phyloP scores from a whole-genome alignment of 2,329 filamentous ascomycete genomes.

The Alternaria metachromatica region DNA sequence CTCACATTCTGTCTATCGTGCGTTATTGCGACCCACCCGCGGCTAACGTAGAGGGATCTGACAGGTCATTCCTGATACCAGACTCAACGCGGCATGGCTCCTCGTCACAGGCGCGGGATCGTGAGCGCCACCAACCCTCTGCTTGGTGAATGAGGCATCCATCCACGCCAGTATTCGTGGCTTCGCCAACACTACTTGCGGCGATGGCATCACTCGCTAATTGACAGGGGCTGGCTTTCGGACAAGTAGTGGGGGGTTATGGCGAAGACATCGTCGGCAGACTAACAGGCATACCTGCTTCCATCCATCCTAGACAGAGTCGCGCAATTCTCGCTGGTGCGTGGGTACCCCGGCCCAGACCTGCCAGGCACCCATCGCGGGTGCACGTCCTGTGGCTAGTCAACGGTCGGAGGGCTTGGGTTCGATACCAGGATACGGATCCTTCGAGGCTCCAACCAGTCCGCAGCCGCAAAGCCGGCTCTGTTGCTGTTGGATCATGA shows the following conservation, averaged over 20 bases:
- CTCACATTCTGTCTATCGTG: constrained; percentile 25
- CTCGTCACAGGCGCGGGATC: constrained; percentile 31
- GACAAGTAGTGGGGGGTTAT: background rate
- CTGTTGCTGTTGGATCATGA: constrained; percentile 37
- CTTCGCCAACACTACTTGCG: constrained; percentile 19
- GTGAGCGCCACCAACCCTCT: constrained; percentile 40
- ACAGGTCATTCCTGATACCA: constrained; percentile 33
- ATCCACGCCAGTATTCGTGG: constrained; percentile 23
- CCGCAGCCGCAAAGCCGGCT: constrained; percentile 46
- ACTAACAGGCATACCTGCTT: constrained; percentile 6
- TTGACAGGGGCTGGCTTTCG: background rate
- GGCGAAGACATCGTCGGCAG: background rate
- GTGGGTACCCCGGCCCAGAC: constrained; percentile 31
- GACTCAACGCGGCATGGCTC: constrained; percentile 30
- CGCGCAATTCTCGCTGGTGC: constrained; percentile 27
- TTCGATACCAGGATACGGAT: constrained; percentile 40
- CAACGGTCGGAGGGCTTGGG: constrained; percentile 48
- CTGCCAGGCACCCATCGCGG: constrained; percentile 31
- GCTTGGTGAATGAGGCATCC: constrained; percentile 21
- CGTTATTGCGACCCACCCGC: constrained; percentile 26
- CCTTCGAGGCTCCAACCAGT: constrained; percentile 49
- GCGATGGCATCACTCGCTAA: constrained; percentile 12
- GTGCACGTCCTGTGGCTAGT: constrained; percentile 39
- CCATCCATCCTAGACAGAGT: constrained; percentile 20
- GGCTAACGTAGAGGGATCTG: constrained; percentile 28